Evolutionary conservation across 768 basidiomycete species (phyloP).

Genomic region (Leccinum arenicola): DNA sequence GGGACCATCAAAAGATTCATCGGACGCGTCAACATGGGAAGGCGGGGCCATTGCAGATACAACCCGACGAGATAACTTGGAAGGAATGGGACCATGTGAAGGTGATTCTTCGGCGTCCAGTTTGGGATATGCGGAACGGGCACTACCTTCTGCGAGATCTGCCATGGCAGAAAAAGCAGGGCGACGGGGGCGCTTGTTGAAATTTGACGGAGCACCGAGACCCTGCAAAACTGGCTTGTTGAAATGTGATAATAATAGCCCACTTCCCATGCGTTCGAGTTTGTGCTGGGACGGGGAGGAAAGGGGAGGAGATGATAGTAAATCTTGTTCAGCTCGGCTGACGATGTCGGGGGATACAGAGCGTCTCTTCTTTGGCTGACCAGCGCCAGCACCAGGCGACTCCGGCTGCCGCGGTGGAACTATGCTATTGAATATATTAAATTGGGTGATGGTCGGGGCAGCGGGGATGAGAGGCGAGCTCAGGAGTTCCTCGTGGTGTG

Average conservation of each 20-base stretch:
- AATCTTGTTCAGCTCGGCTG: constrained; percentile 36
- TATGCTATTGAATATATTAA: constrained; percentile 61
- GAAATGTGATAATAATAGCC: constrained; percentile 34
- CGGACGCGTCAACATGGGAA: constrained; percentile 44
- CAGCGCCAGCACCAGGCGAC: constrained; percentile 39
- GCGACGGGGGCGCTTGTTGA: constrained; percentile 59
- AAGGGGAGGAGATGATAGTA: constrained; percentile 48
- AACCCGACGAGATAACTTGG: constrained; percentile 54
- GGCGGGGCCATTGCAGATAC: constrained; percentile 70
- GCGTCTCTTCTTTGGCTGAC: constrained; percentile 51
- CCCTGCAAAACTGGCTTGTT: constrained; percentile 53
- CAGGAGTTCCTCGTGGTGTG: constrained; percentile 32
- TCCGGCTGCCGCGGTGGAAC: constrained; percentile 49
- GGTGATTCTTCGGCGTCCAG: constrained; percentile 31
- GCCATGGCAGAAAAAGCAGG: constrained; percentile 67
- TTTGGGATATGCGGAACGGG: constrained; percentile 43
- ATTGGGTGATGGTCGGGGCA: constrained; percentile 49
- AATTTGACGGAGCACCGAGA: constrained; percentile 53
- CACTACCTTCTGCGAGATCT: constrained; percentile 40
- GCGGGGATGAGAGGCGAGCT: constrained; percentile 44
- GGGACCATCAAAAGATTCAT: constrained; percentile 48
- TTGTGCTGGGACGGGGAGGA: constrained; percentile 49
- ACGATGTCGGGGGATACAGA: constrained; percentile 55
- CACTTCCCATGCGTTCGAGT: constrained; percentile 42
- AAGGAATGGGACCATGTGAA: constrained; percentile 24